phyloP scores from a whole-genome alignment of 768 basidiomycete genomes.

The Panaeolus papilionaceus region DNA sequence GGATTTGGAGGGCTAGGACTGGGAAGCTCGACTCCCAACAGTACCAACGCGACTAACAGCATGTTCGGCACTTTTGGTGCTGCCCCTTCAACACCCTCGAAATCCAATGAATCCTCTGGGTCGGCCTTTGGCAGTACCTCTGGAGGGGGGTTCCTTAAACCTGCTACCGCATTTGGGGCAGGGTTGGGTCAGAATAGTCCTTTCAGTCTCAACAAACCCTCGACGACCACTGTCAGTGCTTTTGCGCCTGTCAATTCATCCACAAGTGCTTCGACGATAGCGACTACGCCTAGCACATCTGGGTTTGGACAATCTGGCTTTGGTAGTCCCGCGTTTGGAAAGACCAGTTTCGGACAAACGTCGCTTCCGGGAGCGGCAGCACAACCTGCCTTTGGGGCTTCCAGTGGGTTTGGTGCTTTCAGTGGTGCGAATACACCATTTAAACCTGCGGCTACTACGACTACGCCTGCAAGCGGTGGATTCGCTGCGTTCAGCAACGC shows the following conservation, averaged over 20 bases:
- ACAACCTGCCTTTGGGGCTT: constrained; percentile 40
- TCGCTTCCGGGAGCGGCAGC: constrained; percentile 39
- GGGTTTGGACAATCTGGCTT: constrained; percentile 45
- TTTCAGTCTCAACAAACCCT: constrained; percentile 25
- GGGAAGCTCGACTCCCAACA: constrained; percentile 30
- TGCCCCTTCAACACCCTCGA: constrained; percentile 26
- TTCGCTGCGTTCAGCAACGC: constrained; percentile 31
- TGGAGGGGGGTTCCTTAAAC: constrained; percentile 40
- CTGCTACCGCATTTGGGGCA: constrained; percentile 41
- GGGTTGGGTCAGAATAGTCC: constrained; percentile 24
- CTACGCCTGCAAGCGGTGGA: constrained; percentile 22
- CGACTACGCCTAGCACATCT: constrained; percentile 28
- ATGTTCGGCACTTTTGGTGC: constrained; percentile 45
- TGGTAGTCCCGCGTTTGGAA: constrained; percentile 41
- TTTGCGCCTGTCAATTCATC: constrained; percentile 22
- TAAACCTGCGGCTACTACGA: constrained; percentile 15
- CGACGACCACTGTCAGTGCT: constrained; percentile 26
- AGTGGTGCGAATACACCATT: not conserved
- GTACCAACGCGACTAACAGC: constrained; percentile 35
- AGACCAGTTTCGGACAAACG: constrained; percentile 29
- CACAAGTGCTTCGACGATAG: not conserved
- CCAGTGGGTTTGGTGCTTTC: constrained; percentile 23
- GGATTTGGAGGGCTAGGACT: constrained; percentile 46
- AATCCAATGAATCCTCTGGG: constrained; percentile 28
- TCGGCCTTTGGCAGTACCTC: constrained; percentile 21